Conservation (phyloP, 768 basidiomycete genomes). For the Amanita exitialis region DNA sequence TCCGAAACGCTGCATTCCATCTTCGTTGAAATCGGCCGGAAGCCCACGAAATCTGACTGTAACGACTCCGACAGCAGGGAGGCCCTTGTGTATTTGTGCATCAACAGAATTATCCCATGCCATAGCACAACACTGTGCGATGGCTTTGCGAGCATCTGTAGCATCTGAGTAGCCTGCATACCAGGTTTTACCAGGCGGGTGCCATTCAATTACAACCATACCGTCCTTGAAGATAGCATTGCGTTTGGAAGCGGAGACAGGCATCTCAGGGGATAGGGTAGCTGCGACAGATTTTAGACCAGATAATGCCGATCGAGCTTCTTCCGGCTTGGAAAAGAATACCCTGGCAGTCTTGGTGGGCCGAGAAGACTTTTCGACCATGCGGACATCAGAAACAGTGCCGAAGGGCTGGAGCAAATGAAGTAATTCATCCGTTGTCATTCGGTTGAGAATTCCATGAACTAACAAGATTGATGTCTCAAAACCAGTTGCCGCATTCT, state of each 20-base stretch:
- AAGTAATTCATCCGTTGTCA: constrained; percentile 23
- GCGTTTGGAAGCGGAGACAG: constrained; percentile 27
- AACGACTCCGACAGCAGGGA: constrained; percentile 46
- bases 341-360: constrained; percentile 26
- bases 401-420: constrained; percentile 37
- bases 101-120: constrained; percentile 30
- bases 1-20: constrained; percentile 35
- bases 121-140: constrained; percentile 29
- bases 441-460: constrained; percentile 32
- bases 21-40: constrained; percentile 31
- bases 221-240: constrained; percentile 39
- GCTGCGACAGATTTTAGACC: constrained; percentile 36
- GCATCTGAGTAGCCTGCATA: constrained; percentile 53
- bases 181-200: constrained; percentile 42
- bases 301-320: constrained; percentile 43
- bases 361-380: constrained; percentile 13
- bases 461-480: constrained; percentile 57
- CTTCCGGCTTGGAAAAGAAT: constrained; percentile 34
- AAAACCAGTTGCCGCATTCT: constrained; percentile 51
- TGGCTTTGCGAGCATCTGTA: constrained; percentile 39
- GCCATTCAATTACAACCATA: constrained; percentile 49
- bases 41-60: constrained; percentile 53
- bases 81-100: constrained; percentile 42
- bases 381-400: constrained; percentile 26
- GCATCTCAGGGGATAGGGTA: constrained; percentile 35